phyloP scores from a whole-genome alignment of 768 basidiomycete species.

The Hygrocybe coccinea region DNA sequence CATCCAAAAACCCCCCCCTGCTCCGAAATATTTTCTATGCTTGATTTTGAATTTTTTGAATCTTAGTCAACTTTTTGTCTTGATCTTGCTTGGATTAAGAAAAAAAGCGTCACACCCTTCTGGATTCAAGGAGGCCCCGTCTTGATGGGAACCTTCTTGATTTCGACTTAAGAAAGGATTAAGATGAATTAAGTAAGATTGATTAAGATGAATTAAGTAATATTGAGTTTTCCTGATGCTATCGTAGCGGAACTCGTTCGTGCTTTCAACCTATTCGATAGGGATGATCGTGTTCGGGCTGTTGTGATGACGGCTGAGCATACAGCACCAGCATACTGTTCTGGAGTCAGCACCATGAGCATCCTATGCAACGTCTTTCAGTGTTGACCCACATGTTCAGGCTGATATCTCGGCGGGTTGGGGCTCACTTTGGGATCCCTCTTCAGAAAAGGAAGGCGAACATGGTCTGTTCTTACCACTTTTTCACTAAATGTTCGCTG shows the following conservation, averaged over 20 bases:
- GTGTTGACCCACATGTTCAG: constrained; percentile 23
- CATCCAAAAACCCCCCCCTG: too few species aligned
- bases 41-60: too few species aligned
- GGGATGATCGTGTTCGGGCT: constrained; percentile 49
- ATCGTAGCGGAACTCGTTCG: constrained; percentile 38
- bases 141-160: too few species aligned
- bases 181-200: too few species aligned
- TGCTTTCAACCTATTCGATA: constrained; percentile 44
- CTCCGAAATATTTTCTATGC: too few species aligned
- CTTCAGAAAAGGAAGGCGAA: constrained; percentile 44
- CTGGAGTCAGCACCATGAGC: constrained; percentile 40
- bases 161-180: too few species aligned
- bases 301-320: constrained; percentile 50
- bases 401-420: constrained; percentile 50
- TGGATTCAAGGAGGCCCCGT: too few species aligned
- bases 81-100: too few species aligned
- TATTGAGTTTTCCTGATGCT: constrained; percentile 32
- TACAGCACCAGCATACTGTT: constrained; percentile 49
- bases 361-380: background rate
- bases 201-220: too few species aligned
- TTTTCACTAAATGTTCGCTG: background rate
- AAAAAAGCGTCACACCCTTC: too few species aligned
- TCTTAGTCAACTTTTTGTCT: too few species aligned
- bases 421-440: constrained; percentile 36
- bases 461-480: constrained; percentile 34